Conservation (phyloP, 208 protist genomes). For the Leishmania braziliensis region DNA sequence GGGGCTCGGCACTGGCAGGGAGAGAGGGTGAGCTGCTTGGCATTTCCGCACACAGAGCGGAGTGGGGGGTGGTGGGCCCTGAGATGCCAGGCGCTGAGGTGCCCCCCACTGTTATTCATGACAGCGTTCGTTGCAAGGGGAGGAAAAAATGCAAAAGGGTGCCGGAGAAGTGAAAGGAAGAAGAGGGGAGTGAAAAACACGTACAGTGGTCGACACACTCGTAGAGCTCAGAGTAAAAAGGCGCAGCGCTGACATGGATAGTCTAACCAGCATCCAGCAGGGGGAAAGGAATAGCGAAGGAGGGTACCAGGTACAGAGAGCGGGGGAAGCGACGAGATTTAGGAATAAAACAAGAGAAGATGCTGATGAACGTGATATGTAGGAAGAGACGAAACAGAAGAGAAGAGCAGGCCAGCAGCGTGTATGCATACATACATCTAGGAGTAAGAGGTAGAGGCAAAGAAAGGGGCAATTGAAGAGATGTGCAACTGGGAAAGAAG, state of each 20-base stretch:
- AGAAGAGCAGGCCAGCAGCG: neutral
- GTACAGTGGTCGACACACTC: neutral
- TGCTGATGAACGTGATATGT: neutral
- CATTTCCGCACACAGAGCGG: neutral
- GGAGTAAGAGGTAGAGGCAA: neutral
- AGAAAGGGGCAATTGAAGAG: neutral
- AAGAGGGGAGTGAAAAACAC: neutral
- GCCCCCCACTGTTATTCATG: neutral
- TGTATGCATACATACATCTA: neutral
- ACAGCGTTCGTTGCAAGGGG: conserved; percentile 14
- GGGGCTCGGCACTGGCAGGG: too few species aligned
- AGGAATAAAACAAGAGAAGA: neutral
- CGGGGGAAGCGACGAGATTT: neutral
- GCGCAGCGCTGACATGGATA: too few species aligned
- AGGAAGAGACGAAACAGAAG: neutral
- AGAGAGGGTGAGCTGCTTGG: too few species aligned
- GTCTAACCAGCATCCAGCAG: neutral
- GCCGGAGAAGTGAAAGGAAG: neutral
- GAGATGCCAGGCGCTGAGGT: too few species aligned
- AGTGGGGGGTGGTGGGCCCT: neutral
- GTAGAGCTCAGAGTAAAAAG: neutral
- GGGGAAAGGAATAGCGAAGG: neutral
- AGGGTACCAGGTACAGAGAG: neutral
- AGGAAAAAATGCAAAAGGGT: conserved; percentile 8
- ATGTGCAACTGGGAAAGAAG: neutral